These are phyloP conservation scores for Haplosporangium gracile DNA, from an alignment of 192 early-diverging fungal genomes.

Conservation along the genomic window DNA sequence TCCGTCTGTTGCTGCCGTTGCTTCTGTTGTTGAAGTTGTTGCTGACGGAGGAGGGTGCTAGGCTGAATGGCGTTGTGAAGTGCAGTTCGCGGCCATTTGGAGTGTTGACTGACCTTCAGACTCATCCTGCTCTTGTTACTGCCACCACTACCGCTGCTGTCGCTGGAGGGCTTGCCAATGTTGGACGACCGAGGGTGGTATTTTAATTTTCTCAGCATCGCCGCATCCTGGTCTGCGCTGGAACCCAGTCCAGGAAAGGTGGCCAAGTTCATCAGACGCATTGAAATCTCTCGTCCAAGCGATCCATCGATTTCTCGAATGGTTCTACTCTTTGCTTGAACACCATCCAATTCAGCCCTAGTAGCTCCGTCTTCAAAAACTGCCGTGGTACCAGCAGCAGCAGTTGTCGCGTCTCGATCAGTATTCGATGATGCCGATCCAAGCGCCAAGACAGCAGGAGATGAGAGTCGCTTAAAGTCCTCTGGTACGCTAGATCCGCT, in stretches of 20 bases:
- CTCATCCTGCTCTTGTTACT: constrained; percentile 11
- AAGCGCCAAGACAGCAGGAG: background rate
- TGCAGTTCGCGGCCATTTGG: constrained; percentile 11
- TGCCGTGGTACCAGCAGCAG: background rate
- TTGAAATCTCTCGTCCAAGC: constrained; percentile 28
- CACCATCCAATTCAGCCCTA: background rate
- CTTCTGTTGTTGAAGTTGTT: constrained; percentile 23
- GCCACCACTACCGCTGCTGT: background rate
- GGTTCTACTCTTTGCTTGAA: background rate
- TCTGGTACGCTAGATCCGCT: background rate
- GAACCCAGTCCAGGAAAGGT: constrained; percentile 14
- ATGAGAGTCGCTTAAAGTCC: background rate
- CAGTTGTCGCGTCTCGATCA: background rate
- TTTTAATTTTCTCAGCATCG: background rate
- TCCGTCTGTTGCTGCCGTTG: constrained; percentile 8
- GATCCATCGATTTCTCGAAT: constrained; percentile 7
- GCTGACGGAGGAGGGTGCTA: background rate
- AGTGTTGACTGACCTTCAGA: constrained; percentile 27
- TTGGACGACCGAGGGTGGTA: constrained; percentile 9
- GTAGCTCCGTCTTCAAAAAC: background rate
- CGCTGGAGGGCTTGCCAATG: background rate
- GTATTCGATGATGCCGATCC: background rate
- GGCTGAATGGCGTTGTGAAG: constrained; percentile 19
- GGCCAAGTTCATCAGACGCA: constrained; percentile 31
- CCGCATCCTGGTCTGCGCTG: background rate